A percentile compares a stretch with the other conserved stretches of the same genome.
Evolutionary conservation across 23 red algal genomes (phyloP).

Genomic region (Gracilaria vermiculophylla): DNA sequence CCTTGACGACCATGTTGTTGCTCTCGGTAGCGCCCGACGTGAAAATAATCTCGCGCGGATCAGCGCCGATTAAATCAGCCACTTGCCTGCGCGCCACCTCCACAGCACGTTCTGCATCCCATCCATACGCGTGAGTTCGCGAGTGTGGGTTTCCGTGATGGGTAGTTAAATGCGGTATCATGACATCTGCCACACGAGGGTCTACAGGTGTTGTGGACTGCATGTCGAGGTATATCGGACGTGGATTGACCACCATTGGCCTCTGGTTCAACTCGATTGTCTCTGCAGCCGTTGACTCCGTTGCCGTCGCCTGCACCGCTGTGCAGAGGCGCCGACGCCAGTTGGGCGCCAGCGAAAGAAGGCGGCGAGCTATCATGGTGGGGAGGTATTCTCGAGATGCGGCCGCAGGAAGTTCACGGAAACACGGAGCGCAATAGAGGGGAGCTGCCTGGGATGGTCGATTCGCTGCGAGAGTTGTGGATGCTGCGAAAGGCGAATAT

Average conservation of each 20-base stretch:
- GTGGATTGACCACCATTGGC: conserved; percentile 24
- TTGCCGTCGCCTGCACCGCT: neutral
- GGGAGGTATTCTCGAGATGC: too few relatives aligned
- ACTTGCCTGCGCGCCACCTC: conserved; percentile 75
- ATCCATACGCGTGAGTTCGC: conserved; percentile 93
- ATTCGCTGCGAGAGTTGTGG: too few relatives aligned
- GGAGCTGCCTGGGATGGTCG: too few relatives aligned
- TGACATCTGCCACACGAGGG: conserved; percentile 91
- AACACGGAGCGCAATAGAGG: too few relatives aligned
- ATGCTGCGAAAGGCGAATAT: too few relatives aligned
- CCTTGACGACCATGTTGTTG: conserved; percentile 97
- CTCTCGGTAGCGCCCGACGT: conserved; percentile 96
- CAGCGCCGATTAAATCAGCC: conserved; percentile 73
- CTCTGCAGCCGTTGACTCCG: neutral
- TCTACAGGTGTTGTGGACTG: conserved; percentile 96
- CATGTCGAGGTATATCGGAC: conserved; percentile 92
- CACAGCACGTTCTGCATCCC: conserved; percentile 86
- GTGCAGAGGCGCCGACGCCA: neutral
- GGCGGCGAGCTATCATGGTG: neutral
- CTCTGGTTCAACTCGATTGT: neutral
- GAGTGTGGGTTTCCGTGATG: conserved; percentile 94
- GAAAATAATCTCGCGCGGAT: conserved; percentile 94
- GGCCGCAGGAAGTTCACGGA: neutral
- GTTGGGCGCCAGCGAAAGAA: neutral
- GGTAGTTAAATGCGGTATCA: conserved; percentile 83